phyloP scores from a whole-genome alignment of 768 basidiomycete genomes.

The Suillus paluster region DNA sequence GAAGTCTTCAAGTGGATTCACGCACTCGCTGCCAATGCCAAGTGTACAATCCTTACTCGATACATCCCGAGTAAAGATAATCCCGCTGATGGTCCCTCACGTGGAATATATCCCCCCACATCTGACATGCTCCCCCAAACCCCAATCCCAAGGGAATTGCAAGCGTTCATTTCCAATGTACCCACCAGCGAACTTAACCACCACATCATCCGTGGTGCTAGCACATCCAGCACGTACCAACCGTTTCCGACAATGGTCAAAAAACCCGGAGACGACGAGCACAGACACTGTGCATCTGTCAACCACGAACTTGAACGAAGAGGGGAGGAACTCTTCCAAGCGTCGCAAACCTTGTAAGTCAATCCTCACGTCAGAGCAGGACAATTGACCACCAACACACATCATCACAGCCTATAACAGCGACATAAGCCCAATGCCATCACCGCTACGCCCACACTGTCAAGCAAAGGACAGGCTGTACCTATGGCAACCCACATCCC shows the following conservation, averaged over 20 bases:
- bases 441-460: slow-evolving; percentile 30
- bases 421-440: slow-evolving; percentile 20
- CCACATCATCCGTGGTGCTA: background rate
- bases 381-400: too few relatives aligned
- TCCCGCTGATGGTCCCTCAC: slow-evolving; percentile 26
- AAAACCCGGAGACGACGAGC: slow-evolving; percentile 16
- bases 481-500: slow-evolving; percentile 27
- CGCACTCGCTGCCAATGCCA: background rate
- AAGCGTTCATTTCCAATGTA: background rate
- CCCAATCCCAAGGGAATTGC: slow-evolving; percentile 9
- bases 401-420: slow-evolving; percentile 15
- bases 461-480: slow-evolving; percentile 28
- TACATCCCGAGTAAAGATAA: slow-evolving; percentile 21
- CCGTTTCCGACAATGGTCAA: slow-evolving; percentile 15
- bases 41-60: slow-evolving; percentile 16
- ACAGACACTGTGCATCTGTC: slow-evolving; percentile 14
- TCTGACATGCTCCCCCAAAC: slow-evolving; percentile 8
- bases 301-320: slow-evolving; percentile 3
- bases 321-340: background rate
- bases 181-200: too few relatives aligned
- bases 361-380: too few relatives aligned
- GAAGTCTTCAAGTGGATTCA: slow-evolving; percentile 31
- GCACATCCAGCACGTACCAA: background rate
- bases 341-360: background rate
- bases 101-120: slow-evolving; percentile 12